Conservation (phyloP, 495 filamentous ascomycete genomes). For the Daldinia caldariorum region DNA sequence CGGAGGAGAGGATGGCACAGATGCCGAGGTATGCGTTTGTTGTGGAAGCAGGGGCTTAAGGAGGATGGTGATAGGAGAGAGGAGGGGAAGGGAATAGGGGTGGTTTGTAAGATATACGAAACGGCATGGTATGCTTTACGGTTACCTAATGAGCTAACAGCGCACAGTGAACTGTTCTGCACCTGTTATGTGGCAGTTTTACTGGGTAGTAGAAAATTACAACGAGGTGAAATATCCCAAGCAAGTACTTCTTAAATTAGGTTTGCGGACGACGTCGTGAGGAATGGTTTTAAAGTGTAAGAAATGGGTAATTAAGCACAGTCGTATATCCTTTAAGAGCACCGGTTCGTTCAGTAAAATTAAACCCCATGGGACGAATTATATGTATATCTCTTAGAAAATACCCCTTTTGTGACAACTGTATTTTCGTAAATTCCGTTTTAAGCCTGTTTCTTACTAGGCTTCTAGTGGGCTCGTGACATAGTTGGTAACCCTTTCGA, state of each 20-base stretch:
- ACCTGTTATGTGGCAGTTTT: constrained; percentile 6
- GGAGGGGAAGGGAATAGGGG: neutral
- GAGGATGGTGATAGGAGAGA: neutral
- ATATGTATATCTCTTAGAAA: neutral
- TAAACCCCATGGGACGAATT: too few relatives aligned
- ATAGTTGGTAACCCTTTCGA: too few relatives aligned
- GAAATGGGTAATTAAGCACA: neutral
- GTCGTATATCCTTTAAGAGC: too few relatives aligned
- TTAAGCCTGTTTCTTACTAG: too few relatives aligned
- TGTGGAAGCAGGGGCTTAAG: constrained; percentile 55
- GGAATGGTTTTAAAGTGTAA: neutral
- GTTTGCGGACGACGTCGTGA: neutral
- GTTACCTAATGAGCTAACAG: constrained; percentile 19
- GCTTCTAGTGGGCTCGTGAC: too few relatives aligned
- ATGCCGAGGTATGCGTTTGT: constrained; percentile 79
- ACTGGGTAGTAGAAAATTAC: constrained; percentile 19
- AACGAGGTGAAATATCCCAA: constrained; percentile 10
- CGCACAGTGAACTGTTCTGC: constrained; percentile 9
- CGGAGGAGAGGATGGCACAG: constrained; percentile 86
- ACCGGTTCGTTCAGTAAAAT: too few relatives aligned
- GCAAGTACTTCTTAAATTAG: too few relatives aligned
- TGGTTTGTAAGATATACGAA: constrained; percentile 31
- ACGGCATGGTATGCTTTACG: constrained; percentile 14
- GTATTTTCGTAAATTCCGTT: too few relatives aligned
- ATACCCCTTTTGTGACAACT: too few relatives aligned